A percentile compares a stretch with the other conserved stretches of the same genome.
Evolutionary conservation across 208 protist genomes (phyloP).

Genomic region (Tritrichomonas musculus): DNA sequence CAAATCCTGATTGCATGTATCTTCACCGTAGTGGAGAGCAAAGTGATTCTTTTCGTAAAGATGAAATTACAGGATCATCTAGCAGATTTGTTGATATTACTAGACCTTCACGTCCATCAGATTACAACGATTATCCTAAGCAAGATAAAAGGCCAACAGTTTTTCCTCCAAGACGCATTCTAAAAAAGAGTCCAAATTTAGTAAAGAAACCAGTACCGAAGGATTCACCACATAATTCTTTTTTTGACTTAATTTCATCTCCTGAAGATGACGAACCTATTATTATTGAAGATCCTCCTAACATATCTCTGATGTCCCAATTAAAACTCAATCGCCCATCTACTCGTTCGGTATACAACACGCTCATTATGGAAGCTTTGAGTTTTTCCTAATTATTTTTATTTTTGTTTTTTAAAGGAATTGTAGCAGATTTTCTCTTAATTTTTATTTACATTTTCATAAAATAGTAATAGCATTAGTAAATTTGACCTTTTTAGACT

Average conservation of each 20-base stretch:
- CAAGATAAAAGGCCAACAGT: background rate
- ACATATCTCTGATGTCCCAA: background rate
- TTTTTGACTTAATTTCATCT: background rate
- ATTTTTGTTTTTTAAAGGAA: too few species aligned
- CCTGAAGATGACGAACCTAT: background rate
- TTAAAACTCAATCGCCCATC: background rate
- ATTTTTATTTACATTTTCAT: too few species aligned
- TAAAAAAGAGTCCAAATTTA: background rate
- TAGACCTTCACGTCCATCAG: background rate
- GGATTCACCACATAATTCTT: too few species aligned
- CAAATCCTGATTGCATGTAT: constrained; percentile 27
- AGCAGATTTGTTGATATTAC: constrained; percentile 26
- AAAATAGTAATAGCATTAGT: too few species aligned
- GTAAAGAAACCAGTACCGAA: background rate
- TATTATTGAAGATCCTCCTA: background rate
- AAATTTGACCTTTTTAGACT: too few species aligned
- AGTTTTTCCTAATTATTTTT: too few species aligned
- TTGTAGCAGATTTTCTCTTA: too few species aligned
- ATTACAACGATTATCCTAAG: constrained; percentile 8
- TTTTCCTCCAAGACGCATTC: background rate
- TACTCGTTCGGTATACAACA: background rate
- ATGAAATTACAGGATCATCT: constrained; percentile 5
- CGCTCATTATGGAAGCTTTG: background rate
- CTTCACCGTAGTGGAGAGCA: background rate
- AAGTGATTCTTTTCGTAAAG: constrained; percentile 8